Evolutionary conservation across 108 stramenopile species (phyloP).

Genomic region (Parietichytrium sp.): DNA sequence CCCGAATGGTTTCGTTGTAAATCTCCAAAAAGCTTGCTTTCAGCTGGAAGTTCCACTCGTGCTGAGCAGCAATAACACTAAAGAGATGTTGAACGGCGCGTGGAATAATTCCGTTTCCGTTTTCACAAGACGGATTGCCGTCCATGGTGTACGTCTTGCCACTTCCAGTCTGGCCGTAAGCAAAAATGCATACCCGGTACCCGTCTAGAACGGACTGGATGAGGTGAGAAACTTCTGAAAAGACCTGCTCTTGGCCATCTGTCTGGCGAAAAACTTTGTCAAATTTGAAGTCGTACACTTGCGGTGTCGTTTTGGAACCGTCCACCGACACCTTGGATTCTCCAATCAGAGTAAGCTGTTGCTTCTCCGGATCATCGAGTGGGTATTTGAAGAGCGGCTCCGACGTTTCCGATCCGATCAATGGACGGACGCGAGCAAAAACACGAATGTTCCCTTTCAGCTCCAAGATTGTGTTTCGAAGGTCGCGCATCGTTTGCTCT

Average conservation of each 20-base stretch:
- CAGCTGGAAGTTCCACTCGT: conserved; percentile 88
- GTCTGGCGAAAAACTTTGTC: conserved; percentile 42
- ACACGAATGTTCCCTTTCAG: conserved; percentile 69
- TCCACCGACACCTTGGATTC: conserved; percentile 12
- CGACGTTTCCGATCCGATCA: conserved; percentile 6
- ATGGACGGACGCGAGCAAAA: conserved; percentile 59
- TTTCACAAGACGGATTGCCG: conserved; percentile 49
- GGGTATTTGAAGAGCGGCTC: conserved; percentile 1
- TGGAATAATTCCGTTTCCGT: conserved; percentile 80
- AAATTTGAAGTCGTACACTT: conserved; percentile 4
- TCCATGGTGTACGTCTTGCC: conserved; percentile 69
- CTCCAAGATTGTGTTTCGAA: conserved; percentile 53
- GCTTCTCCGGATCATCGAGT: conserved; percentile 11
- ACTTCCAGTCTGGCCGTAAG: conserved; percentile 86
- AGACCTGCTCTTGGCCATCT: conserved; percentile 36
- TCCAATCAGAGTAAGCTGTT: background rate
- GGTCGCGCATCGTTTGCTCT: background rate
- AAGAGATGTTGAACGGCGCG: conserved; percentile 85
- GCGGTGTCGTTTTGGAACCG: background rate
- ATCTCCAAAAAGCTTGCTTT: conserved; percentile 95
- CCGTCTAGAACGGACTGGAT: conserved; percentile 92
- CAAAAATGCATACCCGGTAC: conserved; percentile 98
- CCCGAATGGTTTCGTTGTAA: conserved; percentile 95
- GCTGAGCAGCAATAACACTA: conserved; percentile 66
- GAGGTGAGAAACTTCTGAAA: conserved; percentile 61